A percentile compares a stretch with the other conserved stretches of the same genome.
Evolutionary conservation across 257 asterid genomes (phyloP).

Genomic region (Oldenlandia corymbosa): DNA sequence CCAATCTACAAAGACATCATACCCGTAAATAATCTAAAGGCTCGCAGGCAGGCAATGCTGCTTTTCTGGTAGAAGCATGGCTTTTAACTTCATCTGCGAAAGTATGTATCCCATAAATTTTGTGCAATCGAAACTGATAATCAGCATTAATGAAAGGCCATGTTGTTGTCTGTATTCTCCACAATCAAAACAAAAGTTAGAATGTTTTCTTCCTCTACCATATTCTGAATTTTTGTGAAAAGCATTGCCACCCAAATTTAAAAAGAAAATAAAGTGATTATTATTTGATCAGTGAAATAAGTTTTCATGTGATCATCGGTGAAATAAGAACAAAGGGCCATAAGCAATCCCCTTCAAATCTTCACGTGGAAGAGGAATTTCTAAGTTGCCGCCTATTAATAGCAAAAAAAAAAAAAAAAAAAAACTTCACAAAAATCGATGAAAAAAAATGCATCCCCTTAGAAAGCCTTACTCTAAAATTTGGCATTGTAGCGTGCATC

Average conservation of each 20-base stretch:
- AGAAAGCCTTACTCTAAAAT: no score
- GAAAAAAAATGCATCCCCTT: no score
- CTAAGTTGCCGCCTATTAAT: no score
- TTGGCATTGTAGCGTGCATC: no score
- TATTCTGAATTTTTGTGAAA: conserved; percentile 87
- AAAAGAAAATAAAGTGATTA: conserved; percentile 4
- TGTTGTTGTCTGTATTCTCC: conserved; percentile 38
- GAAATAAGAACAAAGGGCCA: no score
- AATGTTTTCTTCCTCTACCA: conserved; percentile 92
- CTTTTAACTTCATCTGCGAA: conserved; percentile 94
- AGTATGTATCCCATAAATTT: conserved; percentile 14
- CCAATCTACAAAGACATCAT: conserved; percentile 18
- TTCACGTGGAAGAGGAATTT: no score
- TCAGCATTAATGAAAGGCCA: conserved; percentile 11
- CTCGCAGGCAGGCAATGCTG: conserved; percentile 97
- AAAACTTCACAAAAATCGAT: no score
- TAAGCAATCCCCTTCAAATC: no score
- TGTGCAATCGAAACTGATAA: conserved; percentile 4
- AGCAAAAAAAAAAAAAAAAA: no score
- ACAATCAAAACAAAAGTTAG: conserved; percentile 94
- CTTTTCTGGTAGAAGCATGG: conserved; percentile 98
- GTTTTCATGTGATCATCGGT: no score
- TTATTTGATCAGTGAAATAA: no score
- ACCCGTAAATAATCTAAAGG: conserved; percentile 99
- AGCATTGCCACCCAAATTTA: conserved; percentile 80